Conservation (phyloP, 306 rosid species). For the Rosa chinensis region DNA sequence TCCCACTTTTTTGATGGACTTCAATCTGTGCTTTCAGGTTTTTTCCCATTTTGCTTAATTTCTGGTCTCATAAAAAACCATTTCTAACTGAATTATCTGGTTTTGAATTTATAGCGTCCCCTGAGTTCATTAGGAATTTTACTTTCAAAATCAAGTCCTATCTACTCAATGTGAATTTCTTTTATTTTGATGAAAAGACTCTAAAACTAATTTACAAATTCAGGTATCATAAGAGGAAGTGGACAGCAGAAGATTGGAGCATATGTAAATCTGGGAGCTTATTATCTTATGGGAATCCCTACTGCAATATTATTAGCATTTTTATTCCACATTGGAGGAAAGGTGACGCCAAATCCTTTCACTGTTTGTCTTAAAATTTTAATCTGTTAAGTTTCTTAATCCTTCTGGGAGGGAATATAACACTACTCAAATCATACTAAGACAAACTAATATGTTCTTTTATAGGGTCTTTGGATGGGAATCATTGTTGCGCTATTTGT, state of each 20-base stretch:
- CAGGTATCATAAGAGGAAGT: not conserved
- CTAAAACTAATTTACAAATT: too few species aligned
- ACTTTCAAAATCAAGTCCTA: too few species aligned
- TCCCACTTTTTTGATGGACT: slow-evolving; percentile 49
- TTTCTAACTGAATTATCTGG: too few species aligned
- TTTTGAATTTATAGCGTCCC: too few species aligned
- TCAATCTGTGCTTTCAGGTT: slow-evolving; percentile 46
- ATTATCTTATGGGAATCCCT: slow-evolving; percentile 37
- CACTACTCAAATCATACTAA: too few species aligned
- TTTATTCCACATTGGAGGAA: slow-evolving; percentile 34
- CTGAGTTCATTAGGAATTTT: too few species aligned
- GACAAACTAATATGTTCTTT: not conserved
- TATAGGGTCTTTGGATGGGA: slow-evolving; percentile 40
- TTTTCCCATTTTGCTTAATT: not conserved
- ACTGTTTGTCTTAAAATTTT: too few species aligned
- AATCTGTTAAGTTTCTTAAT: too few species aligned
- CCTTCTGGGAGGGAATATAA: too few species aligned
- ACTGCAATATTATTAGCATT: slow-evolving; percentile 31
- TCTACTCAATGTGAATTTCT: too few species aligned
- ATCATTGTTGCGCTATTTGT: slow-evolving; percentile 22
- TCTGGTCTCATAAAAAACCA: not conserved
- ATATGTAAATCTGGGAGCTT: slow-evolving; percentile 37
- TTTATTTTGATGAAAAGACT: too few species aligned
- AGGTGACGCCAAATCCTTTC: slow-evolving; percentile 16
- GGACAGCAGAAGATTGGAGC: not conserved